Conservation (phyloP, 257 asterid species). For the Gentiana dahurica region DNA sequence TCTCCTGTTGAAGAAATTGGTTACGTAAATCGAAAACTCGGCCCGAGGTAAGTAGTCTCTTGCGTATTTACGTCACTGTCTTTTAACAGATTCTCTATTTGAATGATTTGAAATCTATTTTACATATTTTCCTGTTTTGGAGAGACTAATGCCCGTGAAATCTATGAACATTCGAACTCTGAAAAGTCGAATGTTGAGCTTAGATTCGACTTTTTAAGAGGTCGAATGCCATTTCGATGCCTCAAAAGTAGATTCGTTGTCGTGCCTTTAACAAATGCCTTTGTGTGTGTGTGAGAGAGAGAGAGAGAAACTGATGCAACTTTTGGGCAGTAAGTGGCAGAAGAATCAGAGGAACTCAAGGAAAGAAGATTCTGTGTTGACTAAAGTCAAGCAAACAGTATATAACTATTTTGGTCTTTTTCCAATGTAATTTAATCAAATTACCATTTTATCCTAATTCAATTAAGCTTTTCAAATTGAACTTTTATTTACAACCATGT, state of each 20-base stretch:
- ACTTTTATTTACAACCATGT: constrained; percentile 7
- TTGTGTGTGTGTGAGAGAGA: too few relatives aligned
- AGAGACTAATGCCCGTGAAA: too few relatives aligned
- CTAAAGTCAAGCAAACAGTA: constrained; percentile 27
- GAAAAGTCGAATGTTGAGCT: too few relatives aligned
- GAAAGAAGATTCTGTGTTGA: constrained; percentile 22
- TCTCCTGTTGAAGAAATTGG: constrained; percentile 34
- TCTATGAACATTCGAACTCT: too few relatives aligned
- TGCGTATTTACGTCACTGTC: too few relatives aligned
- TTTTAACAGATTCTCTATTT: too few relatives aligned
- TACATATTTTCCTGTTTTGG: too few relatives aligned
- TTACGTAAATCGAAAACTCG: constrained; percentile 68
- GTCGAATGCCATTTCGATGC: too few relatives aligned
- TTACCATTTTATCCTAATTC: constrained; percentile 1
- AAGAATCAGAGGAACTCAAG: constrained; percentile 25
- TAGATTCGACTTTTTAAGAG: too few relatives aligned
- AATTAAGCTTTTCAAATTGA: not conserved
- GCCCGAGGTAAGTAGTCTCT: constrained; percentile 42
- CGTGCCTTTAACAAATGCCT: too few relatives aligned
- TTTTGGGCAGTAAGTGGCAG: constrained; percentile 39
- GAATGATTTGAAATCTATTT: too few relatives aligned
- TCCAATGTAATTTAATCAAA: constrained; percentile 41
- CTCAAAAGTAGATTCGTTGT: too few relatives aligned
- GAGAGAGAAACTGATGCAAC: constrained; percentile 10
- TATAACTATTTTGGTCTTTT: constrained; percentile 36